A percentile compares a stretch with the other conserved stretches of the same genome.
phyloP scores from a whole-genome alignment of 2,329 filamentous ascomycete species.

The Pseudocercospora fijiensis region DNA sequence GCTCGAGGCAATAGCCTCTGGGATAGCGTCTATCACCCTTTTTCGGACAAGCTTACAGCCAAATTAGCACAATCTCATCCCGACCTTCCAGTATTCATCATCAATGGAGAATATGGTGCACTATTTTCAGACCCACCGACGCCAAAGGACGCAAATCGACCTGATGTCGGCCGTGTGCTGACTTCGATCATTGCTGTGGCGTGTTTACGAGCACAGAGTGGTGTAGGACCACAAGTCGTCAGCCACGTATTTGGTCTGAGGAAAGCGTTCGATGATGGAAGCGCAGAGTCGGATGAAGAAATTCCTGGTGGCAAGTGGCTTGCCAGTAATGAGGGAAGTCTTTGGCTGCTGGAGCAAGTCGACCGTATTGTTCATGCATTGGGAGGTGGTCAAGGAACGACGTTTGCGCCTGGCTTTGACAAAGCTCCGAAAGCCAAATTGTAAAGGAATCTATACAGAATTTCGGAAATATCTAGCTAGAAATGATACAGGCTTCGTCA shows the following conservation, averaged over 20 bases:
- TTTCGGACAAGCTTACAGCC: slow-evolving; percentile 67
- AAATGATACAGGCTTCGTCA: neutral
- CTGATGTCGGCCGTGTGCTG: slow-evolving; percentile 65
- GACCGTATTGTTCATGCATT: slow-evolving; percentile 59
- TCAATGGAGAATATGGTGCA: slow-evolving; percentile 70
- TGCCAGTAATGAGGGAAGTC: slow-evolving; percentile 62
- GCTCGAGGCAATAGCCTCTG: slow-evolving; percentile 65
- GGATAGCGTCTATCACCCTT: slow-evolving; percentile 74
- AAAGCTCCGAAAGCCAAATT: slow-evolving; percentile 46
- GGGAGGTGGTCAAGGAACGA: slow-evolving; percentile 51
- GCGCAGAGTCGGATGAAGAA: slow-evolving; percentile 53
- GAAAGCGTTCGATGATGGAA: slow-evolving; percentile 71
- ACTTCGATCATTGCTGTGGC: slow-evolving; percentile 73
- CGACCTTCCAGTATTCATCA: slow-evolving; percentile 76
- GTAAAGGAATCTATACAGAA: slow-evolving; percentile 23
- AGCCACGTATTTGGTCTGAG: slow-evolving; percentile 78
- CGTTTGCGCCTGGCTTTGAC: slow-evolving; percentile 55
- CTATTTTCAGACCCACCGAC: slow-evolving; percentile 67
- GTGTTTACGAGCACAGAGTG: slow-evolving; percentile 74
- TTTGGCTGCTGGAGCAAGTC: slow-evolving; percentile 62
- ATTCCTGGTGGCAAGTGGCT: slow-evolving; percentile 61
- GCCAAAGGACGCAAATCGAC: slow-evolving; percentile 33
- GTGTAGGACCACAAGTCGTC: slow-evolving; percentile 77
- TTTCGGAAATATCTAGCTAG: neutral
- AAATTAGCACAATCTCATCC: slow-evolving; percentile 76